Evolutionary conservation across 176 grass and related monocot genomes (phyloP).

Genomic region (Aegilops tauschii): DNA sequence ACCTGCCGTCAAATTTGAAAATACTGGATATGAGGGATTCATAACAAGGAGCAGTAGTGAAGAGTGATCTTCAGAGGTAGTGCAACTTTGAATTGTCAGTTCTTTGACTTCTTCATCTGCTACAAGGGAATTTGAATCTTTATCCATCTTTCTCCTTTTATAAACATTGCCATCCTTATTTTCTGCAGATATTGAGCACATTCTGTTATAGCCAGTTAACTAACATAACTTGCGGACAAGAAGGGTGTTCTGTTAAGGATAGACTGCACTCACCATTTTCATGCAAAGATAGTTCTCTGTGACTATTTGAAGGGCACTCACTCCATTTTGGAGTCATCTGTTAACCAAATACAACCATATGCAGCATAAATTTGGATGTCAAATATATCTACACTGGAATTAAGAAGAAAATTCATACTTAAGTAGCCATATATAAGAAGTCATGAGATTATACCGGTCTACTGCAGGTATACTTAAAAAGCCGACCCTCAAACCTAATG

Average conservation of each 20-base stretch:
- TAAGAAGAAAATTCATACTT: slow-evolving; percentile 18
- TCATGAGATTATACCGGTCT: slow-evolving; percentile 24
- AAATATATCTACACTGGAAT: slow-evolving; percentile 23
- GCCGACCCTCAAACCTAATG: slow-evolving; percentile 32
- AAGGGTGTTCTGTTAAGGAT: slow-evolving; percentile 23
- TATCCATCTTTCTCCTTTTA: slow-evolving; percentile 60
- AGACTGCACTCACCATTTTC: slow-evolving; percentile 42
- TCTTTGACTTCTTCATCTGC: slow-evolving; percentile 38
- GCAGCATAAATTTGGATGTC: slow-evolving; percentile 23
- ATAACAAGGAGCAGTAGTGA: slow-evolving; percentile 25
- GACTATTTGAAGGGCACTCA: slow-evolving; percentile 35
- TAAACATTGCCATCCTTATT: slow-evolving; percentile 58
- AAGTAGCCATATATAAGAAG: slow-evolving; percentile 9
- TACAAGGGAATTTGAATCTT: slow-evolving; percentile 45
- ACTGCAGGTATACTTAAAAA: slow-evolving; percentile 25
- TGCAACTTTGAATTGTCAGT: slow-evolving; percentile 24
- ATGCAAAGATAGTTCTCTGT: slow-evolving; percentile 26
- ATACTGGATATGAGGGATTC: slow-evolving; percentile 12
- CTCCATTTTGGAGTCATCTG: slow-evolving; percentile 58
- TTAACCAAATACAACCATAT: slow-evolving; percentile 44
- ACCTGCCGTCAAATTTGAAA: slow-evolving; percentile 16
- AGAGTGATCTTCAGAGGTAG: slow-evolving; percentile 26
- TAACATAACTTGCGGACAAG: slow-evolving; percentile 28
- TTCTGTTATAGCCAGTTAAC: slow-evolving; percentile 35
- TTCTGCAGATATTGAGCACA: slow-evolving; percentile 46